Percentiles rank a stretch among this genome's conserved stretches.
Evolutionary conservation across 768 basidiomycete species (phyloP).

Genomic region (Nevesoporus exiguus): DNA sequence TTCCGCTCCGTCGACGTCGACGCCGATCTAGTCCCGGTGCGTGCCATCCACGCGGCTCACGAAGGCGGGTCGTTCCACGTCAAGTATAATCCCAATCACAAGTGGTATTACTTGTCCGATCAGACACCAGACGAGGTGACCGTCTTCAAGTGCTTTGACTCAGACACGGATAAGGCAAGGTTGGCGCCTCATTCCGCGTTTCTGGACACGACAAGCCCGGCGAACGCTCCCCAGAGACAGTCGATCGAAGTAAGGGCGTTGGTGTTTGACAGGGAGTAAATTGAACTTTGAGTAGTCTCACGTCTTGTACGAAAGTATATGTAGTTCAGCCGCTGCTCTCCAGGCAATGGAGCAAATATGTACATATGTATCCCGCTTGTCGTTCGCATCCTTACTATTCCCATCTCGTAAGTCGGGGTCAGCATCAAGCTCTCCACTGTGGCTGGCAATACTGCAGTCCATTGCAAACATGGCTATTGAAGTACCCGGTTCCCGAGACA

Average conservation of each 20-base stretch:
- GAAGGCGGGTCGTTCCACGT: conserved; percentile 25
- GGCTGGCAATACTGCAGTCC: not conserved
- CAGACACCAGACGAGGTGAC: conserved; percentile 37
- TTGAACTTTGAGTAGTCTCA: not conserved
- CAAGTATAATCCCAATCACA: conserved; percentile 32
- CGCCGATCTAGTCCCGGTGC: conserved; percentile 13
- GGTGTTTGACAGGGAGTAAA: not conserved
- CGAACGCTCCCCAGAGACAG: not conserved
- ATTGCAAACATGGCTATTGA: conserved; percentile 14
- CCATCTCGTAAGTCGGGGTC: no score
- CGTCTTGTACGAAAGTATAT: no score
- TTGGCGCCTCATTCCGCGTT: conserved; percentile 33
- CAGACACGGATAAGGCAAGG: conserved; percentile 33
- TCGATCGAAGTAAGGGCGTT: not conserved
- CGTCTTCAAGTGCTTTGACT: conserved; percentile 42
- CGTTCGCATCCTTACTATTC: no score
- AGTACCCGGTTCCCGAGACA: not conserved
- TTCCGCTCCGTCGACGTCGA: not conserved
- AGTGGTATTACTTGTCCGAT: conserved; percentile 37
- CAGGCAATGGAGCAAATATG: no score
- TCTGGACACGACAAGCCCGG: conserved; percentile 16
- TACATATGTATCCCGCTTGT: no score
- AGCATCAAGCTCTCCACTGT: no score
- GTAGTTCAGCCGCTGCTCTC: not conserved
- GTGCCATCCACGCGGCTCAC: conserved; percentile 31